These are phyloP conservation scores for Erodium trifolium DNA, from an alignment of 441 rosid species.

Conservation along the genomic window DNA sequence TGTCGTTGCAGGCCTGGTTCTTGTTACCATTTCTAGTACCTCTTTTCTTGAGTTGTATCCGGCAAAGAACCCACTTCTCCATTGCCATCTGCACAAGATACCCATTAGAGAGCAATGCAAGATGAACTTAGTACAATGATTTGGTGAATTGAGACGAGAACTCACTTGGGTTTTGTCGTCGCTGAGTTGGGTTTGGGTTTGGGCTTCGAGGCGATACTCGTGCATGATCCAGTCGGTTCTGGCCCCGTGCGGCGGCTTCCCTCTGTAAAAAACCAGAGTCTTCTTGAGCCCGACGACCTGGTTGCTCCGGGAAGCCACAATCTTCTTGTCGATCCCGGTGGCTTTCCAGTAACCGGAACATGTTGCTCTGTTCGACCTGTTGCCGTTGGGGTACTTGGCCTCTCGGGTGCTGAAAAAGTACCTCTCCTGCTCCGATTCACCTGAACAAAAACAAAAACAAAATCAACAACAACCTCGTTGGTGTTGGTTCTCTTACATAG, in stretches of 20 bases:
- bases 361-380: constrained; percentile 83
- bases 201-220: constrained; percentile 58
- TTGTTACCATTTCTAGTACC: constrained; percentile 29
- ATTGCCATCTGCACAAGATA: constrained; percentile 36
- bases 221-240: constrained; percentile 99
- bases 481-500: not conserved
- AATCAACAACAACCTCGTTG: not conserved
- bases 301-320: constrained; percentile 45
- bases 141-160: too few relatives aligned
- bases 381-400: constrained; percentile 91
- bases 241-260: constrained; percentile 76
- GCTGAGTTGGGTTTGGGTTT: constrained; percentile 19
- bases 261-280: constrained; percentile 90
- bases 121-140: too few relatives aligned
- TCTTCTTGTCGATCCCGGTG: constrained; percentile 80
- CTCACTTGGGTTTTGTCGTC: too few relatives aligned
- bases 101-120: not conserved
- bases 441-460: constrained; percentile 21
- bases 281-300: constrained; percentile 84
- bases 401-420: constrained; percentile 90
- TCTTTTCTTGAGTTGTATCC: constrained; percentile 84
- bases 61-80: constrained; percentile 88
- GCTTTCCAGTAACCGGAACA: constrained; percentile 96
- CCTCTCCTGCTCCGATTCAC: constrained; percentile 76
- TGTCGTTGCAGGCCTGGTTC: constrained; percentile 2